Evolutionary conservation across 805 yeast species (phyloP).

Genomic region (Tetrapisispora phaffii): DNA sequence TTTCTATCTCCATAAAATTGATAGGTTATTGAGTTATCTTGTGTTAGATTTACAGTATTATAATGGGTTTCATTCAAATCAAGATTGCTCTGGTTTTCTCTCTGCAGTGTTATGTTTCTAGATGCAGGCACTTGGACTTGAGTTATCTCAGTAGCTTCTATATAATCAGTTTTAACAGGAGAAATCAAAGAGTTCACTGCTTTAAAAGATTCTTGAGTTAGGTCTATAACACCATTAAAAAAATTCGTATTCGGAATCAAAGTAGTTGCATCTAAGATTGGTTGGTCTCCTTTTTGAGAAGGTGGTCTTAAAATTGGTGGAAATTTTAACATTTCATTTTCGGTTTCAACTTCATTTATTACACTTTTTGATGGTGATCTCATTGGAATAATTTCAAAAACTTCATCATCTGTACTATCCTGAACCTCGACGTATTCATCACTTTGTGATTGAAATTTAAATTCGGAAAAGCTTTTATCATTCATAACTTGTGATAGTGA

Average conservation of each 20-base stretch:
- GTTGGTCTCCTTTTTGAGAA: not conserved
- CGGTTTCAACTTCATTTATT: not conserved
- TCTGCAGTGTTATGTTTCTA: conserved; percentile 15
- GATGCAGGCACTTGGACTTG: conserved; percentile 27
- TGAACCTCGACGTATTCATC: conserved; percentile 1
- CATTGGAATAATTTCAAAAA: not conserved
- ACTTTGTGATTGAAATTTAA: not conserved
- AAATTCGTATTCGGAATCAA: not conserved
- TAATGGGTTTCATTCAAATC: not conserved
- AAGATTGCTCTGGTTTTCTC: not conserved
- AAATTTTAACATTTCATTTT: not conserved
- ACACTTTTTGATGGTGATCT: not conserved
- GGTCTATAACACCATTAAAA: conserved; percentile 15
- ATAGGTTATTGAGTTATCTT: not conserved
- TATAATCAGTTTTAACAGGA: conserved; percentile 15
- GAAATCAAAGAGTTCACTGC: conserved; percentile 23
- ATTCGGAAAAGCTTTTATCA: conserved; percentile 7
- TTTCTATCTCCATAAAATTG: not conserved
- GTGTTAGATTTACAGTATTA: not conserved
- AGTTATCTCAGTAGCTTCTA: not conserved
- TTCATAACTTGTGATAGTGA: conserved; percentile 25
- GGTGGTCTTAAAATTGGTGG: not conserved
- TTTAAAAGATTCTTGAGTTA: conserved; percentile 25
- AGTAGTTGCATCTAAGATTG: not conserved
- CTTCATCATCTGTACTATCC: conserved; percentile 5